phyloP scores from a whole-genome alignment of 176 grass and related monocot genomes.

The Saccharum spontaneum region DNA sequence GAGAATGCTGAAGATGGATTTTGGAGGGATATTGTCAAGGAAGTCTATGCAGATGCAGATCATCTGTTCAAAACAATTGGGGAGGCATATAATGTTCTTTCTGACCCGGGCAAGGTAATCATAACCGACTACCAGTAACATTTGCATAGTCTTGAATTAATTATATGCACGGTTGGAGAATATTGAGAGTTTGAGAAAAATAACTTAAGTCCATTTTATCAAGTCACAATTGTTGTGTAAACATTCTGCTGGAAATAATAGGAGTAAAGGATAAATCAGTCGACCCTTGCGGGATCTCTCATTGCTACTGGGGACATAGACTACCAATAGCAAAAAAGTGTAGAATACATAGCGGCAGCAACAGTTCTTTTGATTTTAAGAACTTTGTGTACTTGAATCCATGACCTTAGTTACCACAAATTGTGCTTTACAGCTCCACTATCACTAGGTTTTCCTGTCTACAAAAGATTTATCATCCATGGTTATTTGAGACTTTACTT shows the following conservation, averaged over 20 bases:
- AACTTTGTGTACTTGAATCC: neutral
- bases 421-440: neutral
- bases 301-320: neutral
- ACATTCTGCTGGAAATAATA: conserved; percentile 8
- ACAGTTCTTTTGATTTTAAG: neutral
- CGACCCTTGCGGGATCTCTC: neutral
- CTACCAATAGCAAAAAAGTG: neutral
- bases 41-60: conserved; percentile 86
- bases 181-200: conserved; percentile 13
- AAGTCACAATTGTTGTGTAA: conserved; percentile 6
- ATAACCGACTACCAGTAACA: neutral
- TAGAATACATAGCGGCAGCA: neutral
- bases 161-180: neutral
- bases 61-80: conserved; percentile 93
- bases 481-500: conserved; percentile 4
- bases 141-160: conserved; percentile 14
- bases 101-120: conserved; percentile 77
- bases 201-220: conserved; percentile 1
- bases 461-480: neutral
- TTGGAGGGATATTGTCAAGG: conserved; percentile 80
- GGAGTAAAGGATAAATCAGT: neutral
- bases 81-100: conserved; percentile 96
- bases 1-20: conserved; percentile 76
- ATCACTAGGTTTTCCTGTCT: neutral
- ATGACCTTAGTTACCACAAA: neutral